Evolutionary conservation across 2,329 filamentous ascomycete genomes (phyloP).

Genomic region (Aspergillus arachidicola): DNA sequence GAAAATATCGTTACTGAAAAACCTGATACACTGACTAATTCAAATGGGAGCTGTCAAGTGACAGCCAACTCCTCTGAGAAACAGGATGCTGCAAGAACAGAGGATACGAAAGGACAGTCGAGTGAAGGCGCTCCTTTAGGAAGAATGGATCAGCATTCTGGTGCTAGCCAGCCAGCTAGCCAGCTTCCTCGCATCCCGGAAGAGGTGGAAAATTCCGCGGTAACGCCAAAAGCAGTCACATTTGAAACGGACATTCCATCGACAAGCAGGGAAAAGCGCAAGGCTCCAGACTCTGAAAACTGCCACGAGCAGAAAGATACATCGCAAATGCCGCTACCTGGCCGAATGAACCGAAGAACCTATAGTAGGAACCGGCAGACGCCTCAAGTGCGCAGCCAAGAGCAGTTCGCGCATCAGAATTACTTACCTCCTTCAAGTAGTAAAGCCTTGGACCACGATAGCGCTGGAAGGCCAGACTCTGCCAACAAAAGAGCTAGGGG

Average conservation of each 20-base stretch:
- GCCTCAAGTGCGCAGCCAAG: background rate
- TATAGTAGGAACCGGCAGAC: conserved; percentile 21
- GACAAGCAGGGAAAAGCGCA: conserved; percentile 5
- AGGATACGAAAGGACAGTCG: background rate
- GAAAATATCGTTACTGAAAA: background rate
- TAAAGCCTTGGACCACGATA: background rate
- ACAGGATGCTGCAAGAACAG: no score
- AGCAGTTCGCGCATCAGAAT: background rate
- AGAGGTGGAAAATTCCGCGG: background rate
- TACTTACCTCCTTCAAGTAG: conserved; percentile 4
- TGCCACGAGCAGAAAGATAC: background rate
- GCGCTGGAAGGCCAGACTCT: background rate
- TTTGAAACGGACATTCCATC: conserved; percentile 19
- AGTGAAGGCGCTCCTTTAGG: background rate
- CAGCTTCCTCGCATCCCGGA: background rate
- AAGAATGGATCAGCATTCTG: no score
- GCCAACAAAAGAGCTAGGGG: conserved; percentile 18
- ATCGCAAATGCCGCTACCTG: background rate
- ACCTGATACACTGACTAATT: background rate
- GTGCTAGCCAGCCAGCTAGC: background rate
- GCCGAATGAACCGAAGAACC: conserved; percentile 20
- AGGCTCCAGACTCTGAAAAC: conserved; percentile 5
- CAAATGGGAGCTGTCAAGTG: background rate
- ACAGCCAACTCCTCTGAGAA: background rate
- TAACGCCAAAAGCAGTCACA: conserved; percentile 29